phyloP scores from a whole-genome alignment of 768 basidiomycete genomes.

The Fibroporia radiculosa region DNA sequence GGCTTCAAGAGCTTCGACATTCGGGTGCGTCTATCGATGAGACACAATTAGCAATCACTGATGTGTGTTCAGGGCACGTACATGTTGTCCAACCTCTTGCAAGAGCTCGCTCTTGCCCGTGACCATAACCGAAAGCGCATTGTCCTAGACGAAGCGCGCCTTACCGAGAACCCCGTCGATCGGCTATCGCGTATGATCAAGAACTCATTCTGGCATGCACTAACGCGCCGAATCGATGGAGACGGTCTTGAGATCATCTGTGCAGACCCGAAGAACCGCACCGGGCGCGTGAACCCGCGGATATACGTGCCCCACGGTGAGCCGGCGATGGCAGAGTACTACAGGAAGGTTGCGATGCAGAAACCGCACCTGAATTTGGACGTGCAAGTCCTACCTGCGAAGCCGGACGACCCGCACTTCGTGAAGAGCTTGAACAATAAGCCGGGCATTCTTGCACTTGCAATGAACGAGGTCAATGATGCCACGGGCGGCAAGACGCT shows the following conservation, averaged over 20 bases:
- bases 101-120: constrained; percentile 93
- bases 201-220: constrained; percentile 96
- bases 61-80: constrained; percentile 74
- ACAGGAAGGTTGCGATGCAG: constrained; percentile 79
- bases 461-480: constrained; percentile 89
- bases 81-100: constrained; percentile 98
- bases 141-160: constrained; percentile 96
- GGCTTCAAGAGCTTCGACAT: constrained; percentile 98
- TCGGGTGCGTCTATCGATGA: constrained; percentile 56
- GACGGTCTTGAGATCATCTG: constrained; percentile 97
- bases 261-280: constrained; percentile 96
- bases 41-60: too few relatives aligned
- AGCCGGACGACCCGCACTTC: constrained; percentile 80
- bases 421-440: constrained; percentile 92
- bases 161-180: constrained; percentile 96
- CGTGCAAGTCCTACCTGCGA: constrained; percentile 81
- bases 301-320: constrained; percentile 95
- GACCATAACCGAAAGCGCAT: constrained; percentile 95
- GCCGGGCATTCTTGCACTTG: constrained; percentile 89
- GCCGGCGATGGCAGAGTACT: constrained; percentile 93
- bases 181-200: constrained; percentile 96
- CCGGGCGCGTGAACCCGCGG: constrained; percentile 79
- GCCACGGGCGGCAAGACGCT: constrained; percentile 70
- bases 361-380: constrained; percentile 94
- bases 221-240: constrained; percentile 94